Evolutionary conservation across 306 rosid genomes (phyloP).

Genomic region (Coriaria nepalensis): DNA sequence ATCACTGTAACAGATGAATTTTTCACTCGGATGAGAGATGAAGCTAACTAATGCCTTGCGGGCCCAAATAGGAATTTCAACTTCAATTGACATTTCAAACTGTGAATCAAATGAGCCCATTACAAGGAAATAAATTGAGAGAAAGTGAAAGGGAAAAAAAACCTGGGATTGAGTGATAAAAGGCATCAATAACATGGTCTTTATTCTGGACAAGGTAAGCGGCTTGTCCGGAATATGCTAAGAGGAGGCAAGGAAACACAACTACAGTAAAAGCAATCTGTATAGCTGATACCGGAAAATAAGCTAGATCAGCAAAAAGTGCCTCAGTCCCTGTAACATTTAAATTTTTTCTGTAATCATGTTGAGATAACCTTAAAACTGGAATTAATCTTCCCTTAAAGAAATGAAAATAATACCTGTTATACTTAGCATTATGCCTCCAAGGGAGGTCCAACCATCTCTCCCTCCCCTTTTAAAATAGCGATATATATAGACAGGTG

Average conservation of each 20-base stretch:
- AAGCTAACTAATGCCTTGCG: no score
- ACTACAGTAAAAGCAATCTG: slow-evolving; percentile 84
- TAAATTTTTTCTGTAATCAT: neutral
- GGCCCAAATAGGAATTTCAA: no score
- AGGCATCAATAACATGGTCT: slow-evolving; percentile 36
- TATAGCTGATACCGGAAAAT: slow-evolving; percentile 93
- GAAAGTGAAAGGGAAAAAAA: slow-evolving; percentile 14
- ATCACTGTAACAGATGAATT: neutral
- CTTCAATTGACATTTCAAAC: no score
- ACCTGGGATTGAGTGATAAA: slow-evolving; percentile 95
- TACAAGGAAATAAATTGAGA: no score
- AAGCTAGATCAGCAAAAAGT: slow-evolving; percentile 83
- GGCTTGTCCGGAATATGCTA: slow-evolving; percentile 95
- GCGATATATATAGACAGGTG: slow-evolving; percentile 63
- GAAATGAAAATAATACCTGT: slow-evolving; percentile 44
- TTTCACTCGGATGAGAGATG: no score
- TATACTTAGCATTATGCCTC: slow-evolving; percentile 92
- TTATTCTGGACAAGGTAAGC: slow-evolving; percentile 65
- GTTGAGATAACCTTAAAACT: no score
- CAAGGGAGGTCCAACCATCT: slow-evolving; percentile 84
- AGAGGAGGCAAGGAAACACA: slow-evolving; percentile 96
- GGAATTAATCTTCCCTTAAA: no score
- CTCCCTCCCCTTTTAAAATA: slow-evolving; percentile 64
- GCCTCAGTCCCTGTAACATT: slow-evolving; percentile 88
- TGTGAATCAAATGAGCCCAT: no score